These are phyloP conservation scores for Prunus kanzakura DNA, from an alignment of 306 rosid species.

Conservation along the genomic window DNA sequence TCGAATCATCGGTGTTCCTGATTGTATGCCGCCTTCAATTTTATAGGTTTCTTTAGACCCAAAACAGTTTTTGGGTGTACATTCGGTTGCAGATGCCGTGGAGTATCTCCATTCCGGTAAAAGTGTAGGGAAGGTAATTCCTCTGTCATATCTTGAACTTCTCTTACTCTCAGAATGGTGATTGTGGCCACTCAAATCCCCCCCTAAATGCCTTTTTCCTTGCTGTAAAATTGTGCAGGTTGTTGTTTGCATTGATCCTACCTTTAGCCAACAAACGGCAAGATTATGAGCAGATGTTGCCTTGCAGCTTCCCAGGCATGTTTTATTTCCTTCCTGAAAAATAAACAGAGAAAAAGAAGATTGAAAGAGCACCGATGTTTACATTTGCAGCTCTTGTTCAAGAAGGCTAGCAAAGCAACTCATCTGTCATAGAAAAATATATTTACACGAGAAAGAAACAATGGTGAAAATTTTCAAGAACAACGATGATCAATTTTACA, in stretches of 20 bases:
- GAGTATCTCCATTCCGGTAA: constrained; percentile 95
- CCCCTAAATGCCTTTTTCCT: background rate
- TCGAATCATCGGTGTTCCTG: background rate
- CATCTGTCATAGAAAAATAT: background rate
- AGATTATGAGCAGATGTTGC: constrained; percentile 48
- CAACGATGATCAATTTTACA: background rate
- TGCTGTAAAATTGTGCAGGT: constrained; percentile 47
- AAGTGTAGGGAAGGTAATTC: constrained; percentile 91
- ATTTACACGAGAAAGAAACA: background rate
- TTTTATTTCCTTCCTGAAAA: background rate
- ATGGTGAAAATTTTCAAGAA: background rate
- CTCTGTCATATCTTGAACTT: background rate
- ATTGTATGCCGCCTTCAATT: constrained; percentile 9
- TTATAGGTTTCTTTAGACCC: constrained; percentile 74
- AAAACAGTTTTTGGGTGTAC: constrained; percentile 66
- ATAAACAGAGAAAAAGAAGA: background rate
- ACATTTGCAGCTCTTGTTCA: background rate
- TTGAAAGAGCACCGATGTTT: background rate
- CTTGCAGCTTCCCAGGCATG: background rate
- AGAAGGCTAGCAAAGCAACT: background rate
- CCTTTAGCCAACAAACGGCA: constrained; percentile 51
- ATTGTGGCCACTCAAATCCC: background rate
- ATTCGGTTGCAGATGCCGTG: constrained; percentile 78
- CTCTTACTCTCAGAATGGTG: background rate
- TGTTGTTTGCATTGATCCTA: constrained; percentile 78